Evolutionary conservation across 495 filamentous ascomycete species (phyloP).

Genomic region (Bacidia rubella): DNA sequence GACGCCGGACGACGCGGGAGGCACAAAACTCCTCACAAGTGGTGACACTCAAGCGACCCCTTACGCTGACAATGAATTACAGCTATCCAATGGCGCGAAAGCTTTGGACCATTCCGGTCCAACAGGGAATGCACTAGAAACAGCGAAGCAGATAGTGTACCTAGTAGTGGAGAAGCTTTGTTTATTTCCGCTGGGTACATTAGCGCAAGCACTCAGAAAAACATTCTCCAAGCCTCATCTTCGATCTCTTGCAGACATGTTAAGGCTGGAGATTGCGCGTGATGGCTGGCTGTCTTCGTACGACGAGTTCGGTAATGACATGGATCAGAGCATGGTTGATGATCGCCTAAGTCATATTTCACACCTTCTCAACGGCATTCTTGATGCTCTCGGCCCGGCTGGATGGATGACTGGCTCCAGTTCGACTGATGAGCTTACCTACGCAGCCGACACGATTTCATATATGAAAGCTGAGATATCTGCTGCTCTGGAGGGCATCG

Average conservation of each 20-base stretch:
- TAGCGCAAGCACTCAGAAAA: conserved; percentile 49
- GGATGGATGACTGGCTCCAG: conserved; percentile 62
- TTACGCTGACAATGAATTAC: not conserved
- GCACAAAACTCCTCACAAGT: conserved; percentile 8
- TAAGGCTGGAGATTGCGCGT: conserved; percentile 49
- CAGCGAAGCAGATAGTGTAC: not conserved
- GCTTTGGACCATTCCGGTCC: not conserved
- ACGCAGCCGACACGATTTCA: conserved; percentile 46
- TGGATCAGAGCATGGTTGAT: conserved; percentile 39
- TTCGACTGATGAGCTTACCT: conserved; percentile 35
- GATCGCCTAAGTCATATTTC: conserved; percentile 38
- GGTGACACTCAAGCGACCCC: not conserved
- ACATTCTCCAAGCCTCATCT: conserved; percentile 54
- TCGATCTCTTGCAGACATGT: conserved; percentile 56
- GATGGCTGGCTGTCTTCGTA: conserved; percentile 56
- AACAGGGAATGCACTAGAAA: not conserved
- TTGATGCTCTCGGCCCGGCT: conserved; percentile 72
- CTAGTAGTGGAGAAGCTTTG: conserved; percentile 37
- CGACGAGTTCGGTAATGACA: conserved; percentile 19
- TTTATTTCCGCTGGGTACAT: conserved; percentile 39
- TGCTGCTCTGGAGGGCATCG: conserved; percentile 60
- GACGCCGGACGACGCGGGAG: not conserved
- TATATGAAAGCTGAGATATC: conserved; percentile 62
- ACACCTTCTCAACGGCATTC: conserved; percentile 56
- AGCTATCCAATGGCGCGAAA: conserved; percentile 1